Percentiles rank a stretch among this genome's conserved stretches.
Evolutionary conservation across 2,329 filamentous ascomycete genomes (phyloP).

Genomic region (Venturia aucupariae): DNA sequence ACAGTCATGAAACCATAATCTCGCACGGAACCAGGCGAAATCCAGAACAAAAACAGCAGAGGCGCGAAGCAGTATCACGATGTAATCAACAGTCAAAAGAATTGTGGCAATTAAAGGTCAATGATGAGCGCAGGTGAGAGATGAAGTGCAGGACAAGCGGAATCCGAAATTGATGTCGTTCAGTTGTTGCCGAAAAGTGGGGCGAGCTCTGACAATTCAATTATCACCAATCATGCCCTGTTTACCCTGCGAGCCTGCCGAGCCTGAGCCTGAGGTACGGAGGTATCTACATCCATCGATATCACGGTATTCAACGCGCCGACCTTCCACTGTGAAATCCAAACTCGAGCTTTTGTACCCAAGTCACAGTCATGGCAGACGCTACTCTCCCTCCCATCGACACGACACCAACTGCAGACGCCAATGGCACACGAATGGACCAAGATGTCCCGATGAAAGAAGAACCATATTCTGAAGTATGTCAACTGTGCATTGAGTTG

Average conservation of each 20-base stretch:
- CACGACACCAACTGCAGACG: neutral
- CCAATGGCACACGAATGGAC: neutral
- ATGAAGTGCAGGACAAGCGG: neutral
- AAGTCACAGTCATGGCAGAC: neutral
- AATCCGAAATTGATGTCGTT: neutral
- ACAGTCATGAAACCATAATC: neutral
- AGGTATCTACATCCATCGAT: too few relatives aligned
- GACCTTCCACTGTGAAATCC: neutral
- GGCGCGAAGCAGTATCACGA: too few relatives aligned
- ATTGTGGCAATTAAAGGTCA: neutral
- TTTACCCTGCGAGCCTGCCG: too few relatives aligned
- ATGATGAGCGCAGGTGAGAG: neutral
- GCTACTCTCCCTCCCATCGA: neutral
- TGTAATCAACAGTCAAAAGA: neutral
- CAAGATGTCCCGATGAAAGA: constrained; percentile 11
- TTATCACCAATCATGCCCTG: too few relatives aligned
- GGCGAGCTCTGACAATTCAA: neutral
- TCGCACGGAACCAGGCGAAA: neutral
- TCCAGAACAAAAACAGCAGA: neutral
- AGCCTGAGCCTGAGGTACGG: too few relatives aligned
- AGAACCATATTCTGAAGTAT: constrained; percentile 8
- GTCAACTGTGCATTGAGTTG: neutral
- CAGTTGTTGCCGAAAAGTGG: neutral
- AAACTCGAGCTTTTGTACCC: neutral
- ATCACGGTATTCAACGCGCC: neutral